Conservation (phyloP, 129 eudicot genomes). For the Pittosporum tobira region DNA sequence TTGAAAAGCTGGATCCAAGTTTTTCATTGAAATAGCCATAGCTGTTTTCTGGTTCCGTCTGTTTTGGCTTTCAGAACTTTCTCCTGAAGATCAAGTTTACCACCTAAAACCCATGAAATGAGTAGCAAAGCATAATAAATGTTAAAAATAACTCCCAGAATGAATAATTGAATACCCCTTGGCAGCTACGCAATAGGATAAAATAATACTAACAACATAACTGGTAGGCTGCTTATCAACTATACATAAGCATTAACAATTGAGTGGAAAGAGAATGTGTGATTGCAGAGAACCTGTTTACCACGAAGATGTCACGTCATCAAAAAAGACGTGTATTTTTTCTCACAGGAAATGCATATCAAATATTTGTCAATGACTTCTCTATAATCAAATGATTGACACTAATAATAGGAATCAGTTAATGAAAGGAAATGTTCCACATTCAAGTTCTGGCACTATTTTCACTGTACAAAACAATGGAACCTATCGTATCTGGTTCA, state of each 20-base stretch:
- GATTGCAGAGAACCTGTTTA: not conserved
- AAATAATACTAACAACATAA: not conserved
- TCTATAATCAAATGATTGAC: not conserved
- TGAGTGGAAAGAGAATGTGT: not conserved
- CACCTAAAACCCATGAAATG: slow-evolving; percentile 20
- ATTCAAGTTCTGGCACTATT: not conserved
- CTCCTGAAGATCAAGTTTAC: slow-evolving; percentile 14
- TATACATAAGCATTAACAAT: not conserved
- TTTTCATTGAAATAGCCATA: slow-evolving; percentile 87
- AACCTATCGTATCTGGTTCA: not conserved
- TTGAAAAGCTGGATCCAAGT: slow-evolving; percentile 91
- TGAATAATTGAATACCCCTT: not conserved
- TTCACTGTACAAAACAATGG: not conserved
- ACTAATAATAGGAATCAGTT: not conserved
- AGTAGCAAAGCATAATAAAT: slow-evolving; percentile 6
- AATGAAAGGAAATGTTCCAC: not conserved
- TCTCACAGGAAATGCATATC: too few relatives aligned
- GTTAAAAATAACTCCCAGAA: not conserved
- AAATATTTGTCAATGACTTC: too few relatives aligned
- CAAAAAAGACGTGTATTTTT: too few relatives aligned
- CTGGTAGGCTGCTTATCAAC: not conserved
- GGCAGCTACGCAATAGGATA: not conserved
- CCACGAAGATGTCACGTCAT: too few relatives aligned
- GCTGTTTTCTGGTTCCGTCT: slow-evolving; percentile 13
- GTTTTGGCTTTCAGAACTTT: slow-evolving; percentile 17